Conservation (phyloP, 2,329 filamentous ascomycete species). For the Taxawa tesnikishii region DNA sequence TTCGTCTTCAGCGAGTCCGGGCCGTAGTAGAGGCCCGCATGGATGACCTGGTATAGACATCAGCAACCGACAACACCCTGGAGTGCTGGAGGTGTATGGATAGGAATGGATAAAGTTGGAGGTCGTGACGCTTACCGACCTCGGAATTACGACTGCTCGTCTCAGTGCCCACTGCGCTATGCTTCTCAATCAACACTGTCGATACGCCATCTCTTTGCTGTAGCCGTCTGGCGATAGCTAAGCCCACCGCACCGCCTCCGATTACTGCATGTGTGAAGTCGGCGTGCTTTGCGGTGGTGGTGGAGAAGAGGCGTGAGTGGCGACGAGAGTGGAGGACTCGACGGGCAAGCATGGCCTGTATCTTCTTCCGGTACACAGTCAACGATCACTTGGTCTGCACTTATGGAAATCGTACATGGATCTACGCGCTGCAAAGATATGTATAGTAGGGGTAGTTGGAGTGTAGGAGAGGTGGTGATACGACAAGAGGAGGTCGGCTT, state of each 20-base stretch:
- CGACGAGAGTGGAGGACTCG: not conserved
- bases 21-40: slow-evolving; percentile 89
- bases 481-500: too few species aligned
- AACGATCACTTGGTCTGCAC: too few species aligned
- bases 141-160: slow-evolving; percentile 86
- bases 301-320: not conserved
- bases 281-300: slow-evolving; percentile 21
- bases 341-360: not conserved
- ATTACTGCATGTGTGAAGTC: slow-evolving; percentile 58
- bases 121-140: slow-evolving; percentile 27
- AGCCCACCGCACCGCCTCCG: slow-evolving; percentile 63
- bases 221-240: slow-evolving; percentile 65
- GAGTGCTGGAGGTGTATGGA: not conserved
- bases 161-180: slow-evolving; percentile 65
- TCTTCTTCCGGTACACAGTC: too few species aligned
- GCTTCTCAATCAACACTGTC: slow-evolving; percentile 71
- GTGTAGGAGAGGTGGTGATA: too few species aligned
- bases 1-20: slow-evolving; percentile 62
- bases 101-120: not conserved
- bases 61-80: not conserved
- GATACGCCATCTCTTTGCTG: slow-evolving; percentile 47
- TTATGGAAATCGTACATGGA: too few species aligned
- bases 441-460: too few species aligned
- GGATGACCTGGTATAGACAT: slow-evolving; percentile 55
- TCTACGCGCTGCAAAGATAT: too few species aligned